Base-by-base conservation (phyloP, 2,329 filamentous ascomycete genomes). In the Penicillium sp. region DNA sequence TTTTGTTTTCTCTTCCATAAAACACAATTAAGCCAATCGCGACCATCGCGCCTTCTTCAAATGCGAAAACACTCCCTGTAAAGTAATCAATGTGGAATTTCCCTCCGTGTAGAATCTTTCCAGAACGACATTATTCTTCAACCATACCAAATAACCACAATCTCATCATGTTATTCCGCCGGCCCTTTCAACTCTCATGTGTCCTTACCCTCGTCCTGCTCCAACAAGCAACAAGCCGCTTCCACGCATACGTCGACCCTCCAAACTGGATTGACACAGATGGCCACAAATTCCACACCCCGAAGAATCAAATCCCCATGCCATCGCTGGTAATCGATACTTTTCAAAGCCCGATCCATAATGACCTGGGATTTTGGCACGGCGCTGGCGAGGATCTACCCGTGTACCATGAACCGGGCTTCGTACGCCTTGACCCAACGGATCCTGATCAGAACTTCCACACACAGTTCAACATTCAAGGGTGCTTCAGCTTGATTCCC, bases 321-420 rank as follows among this genome's bases (percentile, higher is more conserved):
- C 41, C 57, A 1, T 53, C 64, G 1, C 53, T 76, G 11, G 75
- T 88, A 0, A 82, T 89, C 54, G 87, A 89, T 70, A 79, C 78
- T 3, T 89, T 89, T 60, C 72, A 72, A 33, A 78, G 77, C 60
- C 54, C 70, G 2, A 72, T 78, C 57, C 77, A 72, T 25, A 89
- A 89, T 64, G 79, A 82, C 18, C 77, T 89, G 2, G 82, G 81
- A 2, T 81, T 83, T 69, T 89, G 85, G 81, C 86, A 89, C 68
- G 86, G 87, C 9, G 77, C 77, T n/a, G 85, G 86, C 45, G 85
- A 88, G 56, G 78, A 79, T 15, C 79, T 87, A 65, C 75, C 72
- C 5, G 69, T 83, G 23, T 80, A 78, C 12, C 82, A 82, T 62
- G 75, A 76, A n/a, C 70, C 71, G 49, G 79, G 79, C 57, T 78